Conservation (phyloP, 208 protist species). For the Crithidia bombi region DNA sequence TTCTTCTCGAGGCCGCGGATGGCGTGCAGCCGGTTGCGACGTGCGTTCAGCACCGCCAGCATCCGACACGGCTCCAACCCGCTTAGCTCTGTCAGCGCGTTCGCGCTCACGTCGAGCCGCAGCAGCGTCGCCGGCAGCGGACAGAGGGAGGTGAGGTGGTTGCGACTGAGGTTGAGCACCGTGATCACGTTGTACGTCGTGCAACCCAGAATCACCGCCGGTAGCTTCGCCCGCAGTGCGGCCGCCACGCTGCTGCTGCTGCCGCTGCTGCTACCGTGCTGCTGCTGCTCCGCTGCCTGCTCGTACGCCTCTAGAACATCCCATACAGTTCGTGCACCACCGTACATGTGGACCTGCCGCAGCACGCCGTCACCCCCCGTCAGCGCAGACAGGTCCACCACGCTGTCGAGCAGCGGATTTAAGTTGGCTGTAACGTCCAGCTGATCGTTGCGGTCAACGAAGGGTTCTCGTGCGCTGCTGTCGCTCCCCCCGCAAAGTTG, state of each 20-base stretch:
- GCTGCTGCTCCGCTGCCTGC: constrained; percentile 41
- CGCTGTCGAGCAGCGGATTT: constrained; percentile 64
- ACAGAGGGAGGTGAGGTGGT: constrained; percentile 52
- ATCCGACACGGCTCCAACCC: constrained; percentile 71
- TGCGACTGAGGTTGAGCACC: constrained; percentile 73
- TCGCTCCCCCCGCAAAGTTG: not conserved
- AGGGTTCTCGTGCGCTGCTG: constrained; percentile 35
- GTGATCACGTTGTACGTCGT: constrained; percentile 58
- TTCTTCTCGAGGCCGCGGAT: constrained; percentile 64
- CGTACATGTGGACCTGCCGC: constrained; percentile 44
- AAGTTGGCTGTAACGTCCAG: constrained; percentile 81
- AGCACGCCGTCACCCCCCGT: constrained; percentile 42
- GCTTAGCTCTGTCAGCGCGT: constrained; percentile 54
- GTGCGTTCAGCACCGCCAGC: constrained; percentile 83
- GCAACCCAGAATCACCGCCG: constrained; percentile 26
- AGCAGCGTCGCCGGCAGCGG: constrained; percentile 71
- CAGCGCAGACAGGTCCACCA: constrained; percentile 66
- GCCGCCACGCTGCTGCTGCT: constrained; percentile 12
- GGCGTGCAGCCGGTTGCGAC: constrained; percentile 53
- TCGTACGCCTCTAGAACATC: constrained; percentile 61
- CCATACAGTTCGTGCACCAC: constrained; percentile 59
- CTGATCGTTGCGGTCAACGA: constrained; percentile 47
- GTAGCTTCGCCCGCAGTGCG: constrained; percentile 22
- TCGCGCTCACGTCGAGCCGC: constrained; percentile 82
- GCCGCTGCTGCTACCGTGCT: not conserved